A percentile compares a stretch with the other conserved stretches of the same genome.
Conservation (phyloP, 805 yeast species). For the Ogataea nonfermentans region DNA sequence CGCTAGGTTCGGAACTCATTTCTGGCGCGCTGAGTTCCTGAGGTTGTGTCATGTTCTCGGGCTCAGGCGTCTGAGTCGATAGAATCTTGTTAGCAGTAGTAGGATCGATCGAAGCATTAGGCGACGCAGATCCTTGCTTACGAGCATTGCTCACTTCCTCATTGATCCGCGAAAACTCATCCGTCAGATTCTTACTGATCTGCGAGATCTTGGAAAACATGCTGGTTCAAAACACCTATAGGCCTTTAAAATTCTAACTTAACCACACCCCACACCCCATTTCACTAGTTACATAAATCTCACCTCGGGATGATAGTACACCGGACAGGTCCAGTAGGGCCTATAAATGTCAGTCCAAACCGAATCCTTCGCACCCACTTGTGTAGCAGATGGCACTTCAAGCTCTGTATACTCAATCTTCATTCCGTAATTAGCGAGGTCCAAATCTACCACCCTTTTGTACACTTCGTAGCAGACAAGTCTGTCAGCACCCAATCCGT, state of each 20-base stretch:
- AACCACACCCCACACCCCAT: slow-evolving; percentile 2
- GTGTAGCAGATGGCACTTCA: slow-evolving; percentile 43
- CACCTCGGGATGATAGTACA: slow-evolving; percentile 61
- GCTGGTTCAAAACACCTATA: neutral
- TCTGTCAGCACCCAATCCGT: slow-evolving; percentile 84
- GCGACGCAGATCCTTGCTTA: slow-evolving; percentile 18
- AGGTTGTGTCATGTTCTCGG: slow-evolving; percentile 46
- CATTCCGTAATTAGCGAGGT: slow-evolving; percentile 77
- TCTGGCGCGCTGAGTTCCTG: slow-evolving; percentile 30
- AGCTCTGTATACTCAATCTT: slow-evolving; percentile 53
- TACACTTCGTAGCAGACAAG: slow-evolving; percentile 80
- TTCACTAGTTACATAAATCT: slow-evolving; percentile 6
- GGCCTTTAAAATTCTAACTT: slow-evolving; percentile 1
- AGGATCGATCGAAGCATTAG: slow-evolving; percentile 22
- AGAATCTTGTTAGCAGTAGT: slow-evolving; percentile 34
- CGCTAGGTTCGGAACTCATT: slow-evolving; percentile 1
- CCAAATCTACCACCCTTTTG: slow-evolving; percentile 75
- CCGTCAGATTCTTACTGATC: slow-evolving; percentile 59
- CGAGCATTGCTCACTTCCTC: slow-evolving; percentile 31
- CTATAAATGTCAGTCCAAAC: slow-evolving; percentile 64
- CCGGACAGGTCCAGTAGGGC: slow-evolving; percentile 68
- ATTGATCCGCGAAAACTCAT: slow-evolving; percentile 46
- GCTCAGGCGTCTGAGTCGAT: slow-evolving; percentile 46
- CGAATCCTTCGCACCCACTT: slow-evolving; percentile 37
- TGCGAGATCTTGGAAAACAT: slow-evolving; percentile 63